Conservation (phyloP, 805 yeast genomes). For the Cyberlindnera amylophila region DNA sequence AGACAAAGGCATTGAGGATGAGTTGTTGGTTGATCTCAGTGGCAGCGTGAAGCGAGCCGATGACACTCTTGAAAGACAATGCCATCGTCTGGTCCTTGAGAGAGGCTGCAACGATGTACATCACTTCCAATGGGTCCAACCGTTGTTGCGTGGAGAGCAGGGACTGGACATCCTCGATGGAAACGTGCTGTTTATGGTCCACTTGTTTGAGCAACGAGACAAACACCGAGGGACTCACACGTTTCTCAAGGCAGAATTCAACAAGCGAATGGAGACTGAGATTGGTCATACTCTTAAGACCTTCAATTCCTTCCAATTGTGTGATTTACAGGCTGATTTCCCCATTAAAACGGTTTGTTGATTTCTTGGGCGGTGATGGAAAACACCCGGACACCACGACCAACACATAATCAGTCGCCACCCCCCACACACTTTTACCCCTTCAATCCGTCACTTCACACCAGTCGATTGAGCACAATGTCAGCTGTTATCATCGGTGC, state of each 20-base stretch:
- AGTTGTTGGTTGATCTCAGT: slow-evolving; percentile 18
- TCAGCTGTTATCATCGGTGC: slow-evolving; percentile 54
- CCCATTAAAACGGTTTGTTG: too few species aligned
- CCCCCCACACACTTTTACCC: too few species aligned
- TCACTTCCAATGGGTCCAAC: slow-evolving; percentile 22
- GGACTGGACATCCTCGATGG: slow-evolving; percentile 11
- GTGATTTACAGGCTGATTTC: too few species aligned
- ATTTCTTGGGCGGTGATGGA: too few species aligned
- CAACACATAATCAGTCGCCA: too few species aligned
- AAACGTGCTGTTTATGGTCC: slow-evolving; percentile 20
- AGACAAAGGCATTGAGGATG: slow-evolving; percentile 14
- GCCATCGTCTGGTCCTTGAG: slow-evolving; percentile 11
- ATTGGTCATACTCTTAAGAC: slow-evolving; percentile 2
- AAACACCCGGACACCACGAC: too few species aligned
- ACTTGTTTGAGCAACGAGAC: slow-evolving; percentile 23
- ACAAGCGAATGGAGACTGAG: slow-evolving; percentile 12
- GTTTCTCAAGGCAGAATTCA: slow-evolving; percentile 15
- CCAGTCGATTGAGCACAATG: slow-evolving; percentile 1
- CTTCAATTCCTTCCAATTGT: too few species aligned
- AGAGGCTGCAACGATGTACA: slow-evolving; percentile 17
- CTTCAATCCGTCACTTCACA: too few species aligned
- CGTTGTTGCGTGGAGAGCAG: slow-evolving; percentile 7
- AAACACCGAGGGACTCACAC: slow-evolving; percentile 17
- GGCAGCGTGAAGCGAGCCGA: slow-evolving; percentile 12
- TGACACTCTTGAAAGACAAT: slow-evolving; percentile 14